These are phyloP conservation scores for Penicillium coprophilum DNA, from an alignment of 495 filamentous ascomycete genomes.

Conservation along the genomic window DNA sequence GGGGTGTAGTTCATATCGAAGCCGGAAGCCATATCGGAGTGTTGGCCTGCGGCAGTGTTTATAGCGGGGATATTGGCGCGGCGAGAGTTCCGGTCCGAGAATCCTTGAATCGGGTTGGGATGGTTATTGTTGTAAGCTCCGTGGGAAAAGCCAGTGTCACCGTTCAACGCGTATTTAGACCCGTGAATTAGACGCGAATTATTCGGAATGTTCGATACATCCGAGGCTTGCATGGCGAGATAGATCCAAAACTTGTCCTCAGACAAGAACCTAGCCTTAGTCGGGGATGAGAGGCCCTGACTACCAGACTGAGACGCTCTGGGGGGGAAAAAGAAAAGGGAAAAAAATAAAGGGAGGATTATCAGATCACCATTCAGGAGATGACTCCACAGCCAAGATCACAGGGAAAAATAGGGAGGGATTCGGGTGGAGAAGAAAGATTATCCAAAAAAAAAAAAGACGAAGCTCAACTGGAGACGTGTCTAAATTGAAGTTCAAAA, in stretches of 20 bases:
- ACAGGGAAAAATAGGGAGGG: constrained; percentile 1
- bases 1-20: constrained; percentile 99
- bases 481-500: constrained; percentile 23
- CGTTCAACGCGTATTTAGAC: constrained; percentile 61
- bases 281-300: constrained; percentile 3
- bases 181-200: constrained; percentile 58
- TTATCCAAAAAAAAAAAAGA: constrained; percentile 26
- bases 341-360: constrained; percentile 9
- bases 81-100: constrained; percentile 79
- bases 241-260: constrained; percentile 13
- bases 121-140: constrained; percentile 83
- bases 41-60: constrained; percentile 69
- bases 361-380: constrained; percentile 20
- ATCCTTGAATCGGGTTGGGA: constrained; percentile 59
- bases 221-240: constrained; percentile 82
- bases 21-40: constrained; percentile 77
- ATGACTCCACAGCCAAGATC: constrained; percentile 6
- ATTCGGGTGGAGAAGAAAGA: constrained; percentile 57
- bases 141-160: constrained; percentile 83
- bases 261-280: constrained; percentile 9
- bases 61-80: constrained; percentile 86
- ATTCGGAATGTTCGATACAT: constrained; percentile 58
- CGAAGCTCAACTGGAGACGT: constrained; percentile 28
- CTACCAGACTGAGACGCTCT: constrained; percentile 11
- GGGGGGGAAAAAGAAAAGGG: neutral